phyloP scores from a whole-genome alignment of 1,139 yeast genomes.

The Spathaspora sp. region DNA sequence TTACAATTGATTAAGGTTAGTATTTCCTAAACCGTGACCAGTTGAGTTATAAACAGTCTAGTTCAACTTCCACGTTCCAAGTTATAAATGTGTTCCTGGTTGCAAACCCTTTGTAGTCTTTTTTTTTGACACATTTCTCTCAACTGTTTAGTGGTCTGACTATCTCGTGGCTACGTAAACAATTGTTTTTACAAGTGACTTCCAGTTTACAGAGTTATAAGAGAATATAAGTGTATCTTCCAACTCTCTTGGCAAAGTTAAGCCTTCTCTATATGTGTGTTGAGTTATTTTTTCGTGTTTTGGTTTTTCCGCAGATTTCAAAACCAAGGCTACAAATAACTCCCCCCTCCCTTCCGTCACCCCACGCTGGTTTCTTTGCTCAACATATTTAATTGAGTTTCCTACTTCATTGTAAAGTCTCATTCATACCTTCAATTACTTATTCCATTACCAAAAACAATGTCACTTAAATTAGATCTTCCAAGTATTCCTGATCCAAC shows the following conservation, averaged over 20 bases:
- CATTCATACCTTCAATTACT: background rate
- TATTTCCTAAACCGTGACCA: too few relatives aligned
- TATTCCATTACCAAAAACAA: background rate
- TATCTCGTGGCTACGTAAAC: too few relatives aligned
- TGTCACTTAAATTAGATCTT: conserved; percentile 11
- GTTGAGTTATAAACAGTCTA: too few relatives aligned
- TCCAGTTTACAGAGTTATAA: background rate
- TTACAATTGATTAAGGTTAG: too few relatives aligned
- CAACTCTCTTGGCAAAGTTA: background rate
- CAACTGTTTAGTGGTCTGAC: too few relatives aligned
- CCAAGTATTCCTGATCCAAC: conserved; percentile 19
- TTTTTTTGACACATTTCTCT: too few relatives aligned
- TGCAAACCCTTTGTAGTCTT: too few relatives aligned
- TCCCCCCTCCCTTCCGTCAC: background rate
- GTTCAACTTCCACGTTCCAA: too few relatives aligned
- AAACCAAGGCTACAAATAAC: background rate
- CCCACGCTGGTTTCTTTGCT: background rate
- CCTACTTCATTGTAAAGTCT: background rate
- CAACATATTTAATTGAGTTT: background rate
- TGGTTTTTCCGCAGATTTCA: background rate
- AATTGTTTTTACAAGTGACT: too few relatives aligned
- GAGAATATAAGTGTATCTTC: background rate
- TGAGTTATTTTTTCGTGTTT: background rate
- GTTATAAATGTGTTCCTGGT: too few relatives aligned
- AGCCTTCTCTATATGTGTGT: background rate